Conservation (phyloP, 2,329 filamentous ascomycete species). For the Sporothrix brasiliensis region DNA sequence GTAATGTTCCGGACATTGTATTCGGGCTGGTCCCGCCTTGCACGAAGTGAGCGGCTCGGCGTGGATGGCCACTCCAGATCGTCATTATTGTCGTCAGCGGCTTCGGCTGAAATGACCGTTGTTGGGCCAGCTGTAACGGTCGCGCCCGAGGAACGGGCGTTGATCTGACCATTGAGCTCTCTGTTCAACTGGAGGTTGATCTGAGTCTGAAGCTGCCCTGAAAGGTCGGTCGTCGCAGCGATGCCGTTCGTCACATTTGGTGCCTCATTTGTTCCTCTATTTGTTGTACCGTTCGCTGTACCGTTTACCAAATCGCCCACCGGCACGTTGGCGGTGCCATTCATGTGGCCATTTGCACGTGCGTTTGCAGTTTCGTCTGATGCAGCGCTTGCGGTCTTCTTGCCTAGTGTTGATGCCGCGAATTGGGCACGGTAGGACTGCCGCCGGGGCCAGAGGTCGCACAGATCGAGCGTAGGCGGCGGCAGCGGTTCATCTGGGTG, state of each 20-base stretch:
- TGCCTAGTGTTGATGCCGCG: conserved; percentile 8
- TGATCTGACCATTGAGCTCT: conserved; percentile 32
- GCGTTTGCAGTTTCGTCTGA: neutral
- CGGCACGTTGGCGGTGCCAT: neutral
- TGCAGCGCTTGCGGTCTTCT: conserved; percentile 22
- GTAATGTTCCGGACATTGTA: conserved; percentile 65
- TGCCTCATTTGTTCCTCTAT: neutral
- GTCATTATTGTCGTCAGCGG: conserved; percentile 45
- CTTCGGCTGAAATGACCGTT: conserved; percentile 39
- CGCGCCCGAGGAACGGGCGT: conserved; percentile 24
- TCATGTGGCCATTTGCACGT: neutral
- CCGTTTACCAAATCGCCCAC: neutral
- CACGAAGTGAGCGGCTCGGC: conserved; percentile 55
- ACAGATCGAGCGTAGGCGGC: conserved; percentile 8
- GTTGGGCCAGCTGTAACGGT: conserved; percentile 32
- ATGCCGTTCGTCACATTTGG: conserved; percentile 17
- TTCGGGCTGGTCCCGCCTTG: conserved; percentile 52
- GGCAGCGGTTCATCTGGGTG: conserved; percentile 43
- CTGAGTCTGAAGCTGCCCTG: conserved; percentile 23
- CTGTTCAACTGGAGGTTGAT: conserved; percentile 26
- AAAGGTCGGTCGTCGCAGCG: conserved; percentile 6
- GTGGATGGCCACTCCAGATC: conserved; percentile 49
- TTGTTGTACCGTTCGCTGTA: neutral
- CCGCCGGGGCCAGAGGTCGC: conserved; percentile 28
- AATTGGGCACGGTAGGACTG: conserved; percentile 38